Evolutionary conservation across 2,329 filamentous ascomycete genomes (phyloP).

Genomic region (Aspergillus ochraceus): DNA sequence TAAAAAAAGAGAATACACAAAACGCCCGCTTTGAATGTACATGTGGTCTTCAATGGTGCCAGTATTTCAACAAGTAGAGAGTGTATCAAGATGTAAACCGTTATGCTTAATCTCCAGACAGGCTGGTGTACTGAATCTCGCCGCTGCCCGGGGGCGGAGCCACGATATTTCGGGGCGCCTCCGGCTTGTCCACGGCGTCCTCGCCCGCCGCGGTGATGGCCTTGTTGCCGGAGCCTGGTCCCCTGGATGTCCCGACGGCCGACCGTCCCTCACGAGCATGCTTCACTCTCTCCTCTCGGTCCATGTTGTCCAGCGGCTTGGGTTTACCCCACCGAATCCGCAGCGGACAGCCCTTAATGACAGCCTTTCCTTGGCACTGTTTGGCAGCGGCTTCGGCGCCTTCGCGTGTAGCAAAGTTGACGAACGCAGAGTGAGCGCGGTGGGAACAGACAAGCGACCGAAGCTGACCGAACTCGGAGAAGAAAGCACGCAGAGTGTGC

Average conservation of each 20-base stretch:
- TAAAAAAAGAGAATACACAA: conserved; percentile 27
- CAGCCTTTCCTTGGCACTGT: conserved; percentile 80
- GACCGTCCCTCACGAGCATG: conserved; percentile 77
- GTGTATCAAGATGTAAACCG: conserved; percentile 6
- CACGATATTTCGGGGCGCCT: conserved; percentile 46
- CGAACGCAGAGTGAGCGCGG: conserved; percentile 93
- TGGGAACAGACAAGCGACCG: conserved; percentile 94
- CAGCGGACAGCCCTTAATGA: conserved; percentile 88
- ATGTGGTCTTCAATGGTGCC: conserved; percentile 18
- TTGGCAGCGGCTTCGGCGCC: conserved; percentile 83
- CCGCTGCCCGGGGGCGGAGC: conserved; percentile 77
- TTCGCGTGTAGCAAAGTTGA: conserved; percentile 86
- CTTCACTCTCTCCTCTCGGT: conserved; percentile 76
- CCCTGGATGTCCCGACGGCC: conserved; percentile 52
- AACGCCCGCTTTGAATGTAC: conserved; percentile 37
- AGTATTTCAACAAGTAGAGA: conserved; percentile 15
- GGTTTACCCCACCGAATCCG: conserved; percentile 91
- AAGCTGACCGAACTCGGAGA: conserved; percentile 83
- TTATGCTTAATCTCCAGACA: conserved; percentile 68
- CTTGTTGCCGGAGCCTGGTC: conserved; percentile 34
- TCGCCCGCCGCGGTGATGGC: conserved; percentile 42
- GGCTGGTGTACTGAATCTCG: conserved; percentile 80
- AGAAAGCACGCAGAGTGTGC: conserved; percentile 85
- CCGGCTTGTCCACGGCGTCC: conserved; percentile 38
- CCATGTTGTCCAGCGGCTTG: conserved; percentile 87